Conservation (phyloP, 441 rosid species). For the Theobroma grandiflorum region DNA sequence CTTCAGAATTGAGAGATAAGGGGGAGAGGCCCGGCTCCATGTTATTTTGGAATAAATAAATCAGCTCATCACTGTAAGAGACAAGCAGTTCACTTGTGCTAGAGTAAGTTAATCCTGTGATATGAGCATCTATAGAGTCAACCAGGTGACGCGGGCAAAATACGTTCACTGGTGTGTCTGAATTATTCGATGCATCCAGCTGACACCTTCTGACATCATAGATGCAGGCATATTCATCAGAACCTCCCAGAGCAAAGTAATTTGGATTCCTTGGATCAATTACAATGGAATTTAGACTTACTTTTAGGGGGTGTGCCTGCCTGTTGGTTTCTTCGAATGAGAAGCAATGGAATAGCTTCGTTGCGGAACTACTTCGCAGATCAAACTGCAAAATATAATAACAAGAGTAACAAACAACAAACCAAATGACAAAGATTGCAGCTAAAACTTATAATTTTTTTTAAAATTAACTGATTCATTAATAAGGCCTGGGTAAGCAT, state of each 20-base stretch:
- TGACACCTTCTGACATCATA: constrained; percentile 64
- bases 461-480: too few species aligned
- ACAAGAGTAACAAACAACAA: constrained; percentile 14
- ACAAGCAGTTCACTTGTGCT: constrained; percentile 64
- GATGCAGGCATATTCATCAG: constrained; percentile 65
- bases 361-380: constrained; percentile 56
- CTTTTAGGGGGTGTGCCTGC: constrained; percentile 36
- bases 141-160: constrained; percentile 64
- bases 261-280: constrained; percentile 69
- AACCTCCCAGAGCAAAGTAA: constrained; percentile 69
- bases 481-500: too few species aligned
- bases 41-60: constrained; percentile 62
- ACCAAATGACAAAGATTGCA: constrained; percentile 8
- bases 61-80: constrained; percentile 74
- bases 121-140: constrained; percentile 47
- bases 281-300: constrained; percentile 58
- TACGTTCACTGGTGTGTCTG: constrained; percentile 53
- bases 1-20: constrained; percentile 40
- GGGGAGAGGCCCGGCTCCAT: constrained; percentile 67
- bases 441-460: background rate
- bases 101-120: constrained; percentile 78
- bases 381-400: constrained; percentile 58
- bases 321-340: constrained; percentile 47
- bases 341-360: constrained; percentile 58
- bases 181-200: constrained; percentile 47